Percentiles rank a stretch among this genome's conserved stretches.
phyloP scores from a whole-genome alignment of 129 eudicot species.

The Arctium minus region DNA sequence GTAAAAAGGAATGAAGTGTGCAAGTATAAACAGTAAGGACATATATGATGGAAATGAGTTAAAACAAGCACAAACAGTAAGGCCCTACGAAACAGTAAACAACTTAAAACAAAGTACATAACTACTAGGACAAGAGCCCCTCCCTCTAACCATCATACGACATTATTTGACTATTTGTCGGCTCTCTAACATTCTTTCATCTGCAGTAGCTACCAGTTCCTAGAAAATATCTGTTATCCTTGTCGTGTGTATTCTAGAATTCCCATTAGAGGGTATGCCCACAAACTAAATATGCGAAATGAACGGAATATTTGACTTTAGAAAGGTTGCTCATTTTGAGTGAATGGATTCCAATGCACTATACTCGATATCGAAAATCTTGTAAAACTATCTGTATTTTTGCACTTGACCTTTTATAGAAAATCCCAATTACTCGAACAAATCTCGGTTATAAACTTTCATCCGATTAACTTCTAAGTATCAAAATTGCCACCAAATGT shows the following conservation, averaged over 20 bases:
- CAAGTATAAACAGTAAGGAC: not conserved
- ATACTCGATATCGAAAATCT: not conserved
- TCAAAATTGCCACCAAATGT: not conserved
- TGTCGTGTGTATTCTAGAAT: not conserved
- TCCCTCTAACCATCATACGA: not conserved
- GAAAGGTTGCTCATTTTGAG: not conserved
- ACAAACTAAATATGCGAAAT: not conserved
- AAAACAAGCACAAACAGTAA: not conserved
- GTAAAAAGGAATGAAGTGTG: not conserved
- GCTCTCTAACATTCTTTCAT: not conserved
- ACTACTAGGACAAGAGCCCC: not conserved
- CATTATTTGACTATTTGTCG: not conserved
- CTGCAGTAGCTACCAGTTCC: not conserved
- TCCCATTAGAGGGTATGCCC: not conserved
- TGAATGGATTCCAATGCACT: conserved; percentile 4
- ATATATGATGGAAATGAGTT: not conserved
- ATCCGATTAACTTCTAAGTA: not conserved
- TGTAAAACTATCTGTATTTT: not conserved
- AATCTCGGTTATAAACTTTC: not conserved
- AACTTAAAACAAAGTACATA: not conserved
- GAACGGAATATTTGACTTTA: conserved; percentile 16
- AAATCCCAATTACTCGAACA: not conserved
- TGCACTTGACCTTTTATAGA: not conserved
- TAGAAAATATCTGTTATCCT: not conserved
- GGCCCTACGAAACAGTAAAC: not conserved